Evolutionary conservation across 148 eudicot species (phyloP).

Genomic region (Gaultheria prostrata): DNA sequence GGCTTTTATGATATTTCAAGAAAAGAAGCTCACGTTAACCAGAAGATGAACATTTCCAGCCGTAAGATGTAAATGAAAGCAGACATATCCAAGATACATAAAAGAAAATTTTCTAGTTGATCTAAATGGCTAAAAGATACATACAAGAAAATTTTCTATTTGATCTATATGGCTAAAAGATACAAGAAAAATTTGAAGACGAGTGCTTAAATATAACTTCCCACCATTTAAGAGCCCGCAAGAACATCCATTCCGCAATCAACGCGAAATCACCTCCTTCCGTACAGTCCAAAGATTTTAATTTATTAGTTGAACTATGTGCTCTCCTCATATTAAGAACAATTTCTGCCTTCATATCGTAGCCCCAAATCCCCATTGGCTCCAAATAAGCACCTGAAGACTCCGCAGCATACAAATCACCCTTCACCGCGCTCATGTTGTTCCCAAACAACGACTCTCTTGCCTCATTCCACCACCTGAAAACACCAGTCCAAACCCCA

Average conservation of each 20-base stretch:
- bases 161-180: background rate
- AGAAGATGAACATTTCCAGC: background rate
- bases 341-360: constrained; percentile 39
- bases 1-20: no score
- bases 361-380: constrained; percentile 12
- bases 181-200: background rate
- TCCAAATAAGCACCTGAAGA: constrained; percentile 17
- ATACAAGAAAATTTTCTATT: background rate
- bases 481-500: constrained; percentile 1
- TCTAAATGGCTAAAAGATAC: background rate
- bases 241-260: constrained; percentile 82
- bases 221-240: constrained; percentile 69
- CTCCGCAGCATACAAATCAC: constrained; percentile 34
- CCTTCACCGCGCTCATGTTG: constrained; percentile 14
- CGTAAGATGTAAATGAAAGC: background rate
- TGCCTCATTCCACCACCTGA: constrained; percentile 74
- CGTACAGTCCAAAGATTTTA: background rate
- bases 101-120: no score
- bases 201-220: background rate
- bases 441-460: constrained; percentile 25
- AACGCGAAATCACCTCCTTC: constrained; percentile 43
- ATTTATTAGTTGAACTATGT: constrained; percentile 16
- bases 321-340: constrained; percentile 40
- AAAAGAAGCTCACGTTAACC: background rate
- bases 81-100: no score